Conservation (phyloP, 768 basidiomycete genomes). For the Chalciporus piperatus region DNA sequence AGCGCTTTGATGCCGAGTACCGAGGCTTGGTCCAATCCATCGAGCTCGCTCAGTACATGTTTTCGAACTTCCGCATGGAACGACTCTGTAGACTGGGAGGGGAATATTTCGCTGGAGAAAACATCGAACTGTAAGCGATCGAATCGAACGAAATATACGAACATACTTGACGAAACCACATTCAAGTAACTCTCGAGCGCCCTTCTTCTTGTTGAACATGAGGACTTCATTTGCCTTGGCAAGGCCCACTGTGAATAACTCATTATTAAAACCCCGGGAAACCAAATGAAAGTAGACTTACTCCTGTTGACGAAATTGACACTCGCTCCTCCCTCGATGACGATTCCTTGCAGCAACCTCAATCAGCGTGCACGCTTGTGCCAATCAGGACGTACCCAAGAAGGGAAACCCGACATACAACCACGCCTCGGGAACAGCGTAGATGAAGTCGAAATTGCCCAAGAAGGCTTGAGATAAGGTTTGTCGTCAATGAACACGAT, state of each 20-base stretch:
- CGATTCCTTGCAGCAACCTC: conserved; percentile 44
- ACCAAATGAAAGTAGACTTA: conserved; percentile 27
- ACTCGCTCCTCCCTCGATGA: conserved; percentile 67
- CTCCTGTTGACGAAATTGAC: conserved; percentile 66
- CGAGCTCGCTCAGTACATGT: conserved; percentile 51
- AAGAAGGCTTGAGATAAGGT: conserved; percentile 46
- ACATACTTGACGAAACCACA: conserved; percentile 66
- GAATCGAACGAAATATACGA: background rate
- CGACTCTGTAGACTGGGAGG: conserved; percentile 44
- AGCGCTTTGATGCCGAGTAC: conserved; percentile 52
- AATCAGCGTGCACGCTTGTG: background rate
- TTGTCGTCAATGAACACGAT: background rate
- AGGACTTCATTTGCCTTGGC: conserved; percentile 70
- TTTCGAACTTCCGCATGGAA: conserved; percentile 55
- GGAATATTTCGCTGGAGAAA: conserved; percentile 54
- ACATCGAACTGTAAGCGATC: background rate
- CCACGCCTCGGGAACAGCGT: conserved; percentile 59
- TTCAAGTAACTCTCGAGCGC: conserved; percentile 51
- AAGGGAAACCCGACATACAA: conserved; percentile 67
- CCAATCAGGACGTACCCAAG: conserved; percentile 37
- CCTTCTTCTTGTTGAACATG: conserved; percentile 66
- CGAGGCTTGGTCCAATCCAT: conserved; percentile 55
- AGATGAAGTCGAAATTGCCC: conserved; percentile 77
- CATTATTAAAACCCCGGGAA: background rate
- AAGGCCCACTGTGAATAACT: conserved; percentile 52